phyloP scores from a whole-genome alignment of 2,329 filamentous ascomycete species.

The Chrysoporthe deuterocubensis region DNA sequence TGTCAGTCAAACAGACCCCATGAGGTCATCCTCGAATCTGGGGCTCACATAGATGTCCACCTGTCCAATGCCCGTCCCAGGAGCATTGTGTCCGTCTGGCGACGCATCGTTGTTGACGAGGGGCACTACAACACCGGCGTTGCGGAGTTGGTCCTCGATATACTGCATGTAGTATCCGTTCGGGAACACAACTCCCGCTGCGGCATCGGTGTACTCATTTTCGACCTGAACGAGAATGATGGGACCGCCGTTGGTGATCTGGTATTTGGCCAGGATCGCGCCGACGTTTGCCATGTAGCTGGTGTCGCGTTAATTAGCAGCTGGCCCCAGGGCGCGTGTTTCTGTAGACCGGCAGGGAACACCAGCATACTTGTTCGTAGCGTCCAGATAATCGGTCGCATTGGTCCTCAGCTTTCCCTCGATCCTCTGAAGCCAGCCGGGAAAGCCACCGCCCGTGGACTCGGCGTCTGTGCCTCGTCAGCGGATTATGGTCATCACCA shows the following conservation, averaged over 20 bases:
- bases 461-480: conserved; percentile 51
- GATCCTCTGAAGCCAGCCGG: conserved; percentile 70
- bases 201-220: conserved; percentile 66
- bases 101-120: conserved; percentile 77
- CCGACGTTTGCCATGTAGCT: conserved; percentile 63
- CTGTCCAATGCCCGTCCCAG: conserved; percentile 55
- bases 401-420: conserved; percentile 62
- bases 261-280: conserved; percentile 65
- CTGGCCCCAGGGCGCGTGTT: too few relatives aligned
- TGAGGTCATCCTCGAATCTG: background rate
- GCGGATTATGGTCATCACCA: too few relatives aligned
- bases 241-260: conserved; percentile 76
- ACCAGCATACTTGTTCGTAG: conserved; percentile 60
- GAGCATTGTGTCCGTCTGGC: conserved; percentile 63
- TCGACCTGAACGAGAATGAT: conserved; percentile 74
- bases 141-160: conserved; percentile 70
- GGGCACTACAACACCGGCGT: conserved; percentile 74
- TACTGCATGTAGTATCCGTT: conserved; percentile 72
- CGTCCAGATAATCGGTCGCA: conserved; percentile 59
- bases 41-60: conserved; percentile 62
- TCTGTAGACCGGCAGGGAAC: too few relatives aligned
- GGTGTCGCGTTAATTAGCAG: background rate
- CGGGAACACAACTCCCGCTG: conserved; percentile 58
- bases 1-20: background rate
- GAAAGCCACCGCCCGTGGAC: conserved; percentile 69